These are phyloP conservation scores for Chrysopogon serrulatus DNA, from an alignment of 176 grass and related monocot genomes.

Conservation along the genomic window DNA sequence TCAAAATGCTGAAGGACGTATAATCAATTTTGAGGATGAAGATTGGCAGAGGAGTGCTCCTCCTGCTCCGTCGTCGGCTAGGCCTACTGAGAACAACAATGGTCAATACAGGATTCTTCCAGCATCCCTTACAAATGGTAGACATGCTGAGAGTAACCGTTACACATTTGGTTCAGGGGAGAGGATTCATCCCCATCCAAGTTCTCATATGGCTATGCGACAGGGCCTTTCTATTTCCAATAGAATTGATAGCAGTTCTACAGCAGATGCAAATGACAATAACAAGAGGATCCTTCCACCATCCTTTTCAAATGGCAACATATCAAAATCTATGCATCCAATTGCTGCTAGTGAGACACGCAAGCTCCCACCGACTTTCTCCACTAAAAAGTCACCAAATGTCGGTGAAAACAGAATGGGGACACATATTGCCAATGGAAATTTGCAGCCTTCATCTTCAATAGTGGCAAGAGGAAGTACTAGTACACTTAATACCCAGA, in stretches of 20 bases:
- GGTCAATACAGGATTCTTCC: constrained; percentile 53
- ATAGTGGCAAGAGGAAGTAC: constrained; percentile 1
- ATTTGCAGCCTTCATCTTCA: constrained; percentile 38
- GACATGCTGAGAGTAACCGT: background rate
- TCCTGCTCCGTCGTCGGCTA: constrained; percentile 24
- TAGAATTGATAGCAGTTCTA: constrained; percentile 14
- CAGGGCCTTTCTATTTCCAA: constrained; percentile 13
- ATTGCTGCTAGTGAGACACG: constrained; percentile 28
- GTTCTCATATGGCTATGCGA: constrained; percentile 9
- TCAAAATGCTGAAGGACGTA: constrained; percentile 14
- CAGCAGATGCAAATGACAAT: constrained; percentile 23
- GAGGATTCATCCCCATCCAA: constrained; percentile 6
- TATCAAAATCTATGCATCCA: constrained; percentile 10
- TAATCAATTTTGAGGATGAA: constrained; percentile 14
- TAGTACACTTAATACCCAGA: constrained; percentile 1
- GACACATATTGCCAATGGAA: constrained; percentile 23
- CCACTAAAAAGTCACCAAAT: constrained; percentile 17
- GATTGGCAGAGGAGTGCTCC: constrained; percentile 23
- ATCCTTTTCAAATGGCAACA: constrained; percentile 32
- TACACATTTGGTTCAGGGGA: constrained; percentile 23
- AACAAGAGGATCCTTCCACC: constrained; percentile 35
- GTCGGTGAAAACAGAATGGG: constrained; percentile 22
- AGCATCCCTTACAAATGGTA: constrained; percentile 36
- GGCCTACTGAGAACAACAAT: constrained; percentile 21
- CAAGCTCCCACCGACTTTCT: constrained; percentile 9